phyloP scores from a whole-genome alignment of 2,329 filamentous ascomycete genomes.

The Allantophomopsis cytisporea region DNA sequence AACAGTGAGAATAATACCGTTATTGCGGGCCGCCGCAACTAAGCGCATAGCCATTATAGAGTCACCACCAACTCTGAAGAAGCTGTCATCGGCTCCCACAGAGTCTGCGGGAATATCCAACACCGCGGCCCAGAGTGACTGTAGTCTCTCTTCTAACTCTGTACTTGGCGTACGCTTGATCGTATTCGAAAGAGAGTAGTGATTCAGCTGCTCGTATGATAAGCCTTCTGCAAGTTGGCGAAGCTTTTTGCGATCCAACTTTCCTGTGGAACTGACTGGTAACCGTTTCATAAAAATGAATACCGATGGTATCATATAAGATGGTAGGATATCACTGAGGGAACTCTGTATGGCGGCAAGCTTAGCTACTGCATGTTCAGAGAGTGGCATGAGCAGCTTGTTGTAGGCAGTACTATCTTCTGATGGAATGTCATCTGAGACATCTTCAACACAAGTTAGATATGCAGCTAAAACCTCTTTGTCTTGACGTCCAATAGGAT shows the following conservation, averaged over 20 bases:
- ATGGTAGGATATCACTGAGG: constrained; percentile 7
- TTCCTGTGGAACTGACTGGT: constrained; percentile 17
- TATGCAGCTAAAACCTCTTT: no score
- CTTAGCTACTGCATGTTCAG: no score
- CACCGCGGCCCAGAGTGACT: constrained; percentile 24
- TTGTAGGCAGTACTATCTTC: no score
- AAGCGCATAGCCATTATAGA: constrained; percentile 29
- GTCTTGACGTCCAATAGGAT: no score
- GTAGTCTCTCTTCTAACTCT: constrained; percentile 11
- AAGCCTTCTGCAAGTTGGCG: not conserved
- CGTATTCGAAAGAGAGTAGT: not conserved
- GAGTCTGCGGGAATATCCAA: constrained; percentile 20
- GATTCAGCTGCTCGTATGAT: not conserved
- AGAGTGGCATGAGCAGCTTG: no score
- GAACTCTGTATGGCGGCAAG: constrained; percentile 9
- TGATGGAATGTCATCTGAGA: no score
- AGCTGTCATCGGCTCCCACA: constrained; percentile 17
- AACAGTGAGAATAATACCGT: not conserved
- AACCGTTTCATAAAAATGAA: constrained; percentile 15
- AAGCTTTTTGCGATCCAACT: constrained; percentile 17
- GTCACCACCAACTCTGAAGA: constrained; percentile 27
- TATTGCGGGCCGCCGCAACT: constrained; percentile 16
- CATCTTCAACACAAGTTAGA: no score
- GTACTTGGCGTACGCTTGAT: constrained; percentile 3
- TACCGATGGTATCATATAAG: constrained; percentile 21